A percentile compares a stretch with the other conserved stretches of the same genome.
Conservation (phyloP, 768 basidiomycete genomes). For the Hortiboletus flavorubellus region DNA sequence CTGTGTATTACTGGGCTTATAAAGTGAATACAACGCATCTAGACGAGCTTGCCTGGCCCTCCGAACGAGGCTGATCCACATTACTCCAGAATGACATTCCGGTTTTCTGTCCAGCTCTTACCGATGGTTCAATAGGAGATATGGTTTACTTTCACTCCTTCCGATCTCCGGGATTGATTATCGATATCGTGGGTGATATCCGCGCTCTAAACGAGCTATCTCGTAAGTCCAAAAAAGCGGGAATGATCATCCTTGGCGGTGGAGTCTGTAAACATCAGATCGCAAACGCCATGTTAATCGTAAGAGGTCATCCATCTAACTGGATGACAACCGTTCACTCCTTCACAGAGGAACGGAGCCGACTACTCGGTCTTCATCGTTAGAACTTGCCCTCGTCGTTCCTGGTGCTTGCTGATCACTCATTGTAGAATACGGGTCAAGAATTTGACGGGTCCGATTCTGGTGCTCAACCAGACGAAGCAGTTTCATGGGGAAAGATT, state of each 20-base stretch:
- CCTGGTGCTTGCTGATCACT: not conserved
- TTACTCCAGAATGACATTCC: slow-evolving; percentile 87
- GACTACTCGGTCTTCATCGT: slow-evolving; percentile 97
- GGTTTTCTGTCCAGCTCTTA: slow-evolving; percentile 96
- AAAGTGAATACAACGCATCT: slow-evolving; percentile 63
- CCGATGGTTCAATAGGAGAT: slow-evolving; percentile 97
- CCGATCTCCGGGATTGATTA: slow-evolving; percentile 72
- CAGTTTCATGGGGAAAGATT: slow-evolving; percentile 98
- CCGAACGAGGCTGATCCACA: slow-evolving; percentile 24
- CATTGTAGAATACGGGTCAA: slow-evolving; percentile 86
- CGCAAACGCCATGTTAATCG: slow-evolving; percentile 99
- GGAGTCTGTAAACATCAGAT: slow-evolving; percentile 99
- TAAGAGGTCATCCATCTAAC: slow-evolving; percentile 36
- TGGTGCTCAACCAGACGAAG: slow-evolving; percentile 95
- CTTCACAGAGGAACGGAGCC: slow-evolving; percentile 85
- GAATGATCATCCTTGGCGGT: slow-evolving; percentile 97
- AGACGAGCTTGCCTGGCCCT: slow-evolving; percentile 8
- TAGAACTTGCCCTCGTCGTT: slow-evolving; percentile 23
- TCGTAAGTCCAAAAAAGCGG: slow-evolving; percentile 85
- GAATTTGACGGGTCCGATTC: slow-evolving; percentile 99
- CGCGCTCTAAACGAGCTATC: slow-evolving; percentile 86
- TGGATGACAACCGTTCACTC: not conserved
- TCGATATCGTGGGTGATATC: slow-evolving; percentile 96
- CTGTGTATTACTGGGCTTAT: slow-evolving; percentile 99
- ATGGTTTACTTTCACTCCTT: slow-evolving; percentile 99